phyloP scores from a whole-genome alignment of 2,329 filamentous ascomycete species.

The Trichophyton benhamiae region DNA sequence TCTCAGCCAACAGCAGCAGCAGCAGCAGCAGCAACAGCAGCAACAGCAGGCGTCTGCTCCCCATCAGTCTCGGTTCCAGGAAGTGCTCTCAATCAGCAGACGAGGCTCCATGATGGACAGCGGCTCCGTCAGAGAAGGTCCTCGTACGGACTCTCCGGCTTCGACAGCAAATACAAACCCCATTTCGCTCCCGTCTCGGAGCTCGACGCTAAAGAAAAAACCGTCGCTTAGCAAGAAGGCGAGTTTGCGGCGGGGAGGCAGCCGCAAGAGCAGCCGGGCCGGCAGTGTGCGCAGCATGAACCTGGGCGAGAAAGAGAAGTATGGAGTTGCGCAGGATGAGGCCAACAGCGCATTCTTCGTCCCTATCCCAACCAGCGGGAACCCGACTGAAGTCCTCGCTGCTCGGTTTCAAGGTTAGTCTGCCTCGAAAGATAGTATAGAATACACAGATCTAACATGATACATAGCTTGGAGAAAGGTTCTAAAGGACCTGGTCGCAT shows the following conservation, averaged over 20 bases:
- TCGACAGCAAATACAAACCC: conserved; percentile 27
- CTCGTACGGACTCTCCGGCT: conserved; percentile 28
- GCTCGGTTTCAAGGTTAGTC: conserved; percentile 73
- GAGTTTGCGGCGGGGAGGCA: conserved; percentile 67
- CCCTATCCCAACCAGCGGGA: conserved; percentile 75
- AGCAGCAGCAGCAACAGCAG: too few relatives aligned
- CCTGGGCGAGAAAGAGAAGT: conserved; percentile 50
- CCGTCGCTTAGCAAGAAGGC: conserved; percentile 58
- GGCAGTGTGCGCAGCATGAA: conserved; percentile 75
- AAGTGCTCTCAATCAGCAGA: conserved; percentile 26
- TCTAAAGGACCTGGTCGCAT: conserved; percentile 84
- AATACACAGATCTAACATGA: background rate
- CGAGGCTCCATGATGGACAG: conserved; percentile 23
- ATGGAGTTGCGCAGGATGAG: conserved; percentile 41
- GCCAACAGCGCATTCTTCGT: conserved; percentile 76
- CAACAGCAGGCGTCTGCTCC: conserved; percentile 6
- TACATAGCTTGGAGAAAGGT: conserved; percentile 77
- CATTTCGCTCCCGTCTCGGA: conserved; percentile 32
- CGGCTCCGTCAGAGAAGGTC: conserved; percentile 1
- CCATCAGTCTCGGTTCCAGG: conserved; percentile 29
- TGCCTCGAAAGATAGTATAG: background rate
- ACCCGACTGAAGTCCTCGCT: conserved; percentile 75
- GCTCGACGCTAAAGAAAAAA: conserved; percentile 82
- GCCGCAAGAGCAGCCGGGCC: conserved; percentile 67
- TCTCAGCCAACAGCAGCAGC: background rate